Evolutionary conservation across 495 filamentous ascomycete genomes (phyloP).

Genomic region (Filosporella fistucella): DNA sequence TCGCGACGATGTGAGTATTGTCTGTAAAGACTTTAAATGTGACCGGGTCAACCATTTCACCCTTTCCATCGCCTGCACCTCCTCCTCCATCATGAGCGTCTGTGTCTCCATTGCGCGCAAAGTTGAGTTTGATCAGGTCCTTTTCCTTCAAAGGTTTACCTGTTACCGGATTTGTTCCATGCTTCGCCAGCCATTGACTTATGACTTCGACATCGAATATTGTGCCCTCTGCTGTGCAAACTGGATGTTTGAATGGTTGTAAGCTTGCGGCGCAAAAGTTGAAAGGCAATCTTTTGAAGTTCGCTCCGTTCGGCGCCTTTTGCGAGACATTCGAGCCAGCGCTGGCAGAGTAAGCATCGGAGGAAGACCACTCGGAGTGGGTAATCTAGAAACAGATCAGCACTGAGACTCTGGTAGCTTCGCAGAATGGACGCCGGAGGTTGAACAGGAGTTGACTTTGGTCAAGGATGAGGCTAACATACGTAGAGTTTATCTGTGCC

Average conservation of each 20-base stretch:
- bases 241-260: conserved; percentile 84
- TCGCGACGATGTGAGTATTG: conserved; percentile 92
- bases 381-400: conserved; percentile 57
- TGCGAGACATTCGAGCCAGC: conserved; percentile 65
- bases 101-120: conserved; percentile 82
- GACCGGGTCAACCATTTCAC: conserved; percentile 92
- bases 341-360: conserved; percentile 76
- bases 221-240: conserved; percentile 72
- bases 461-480: no score
- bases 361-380: conserved; percentile 92
- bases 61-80: conserved; percentile 32
- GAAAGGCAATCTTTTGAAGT: conserved; percentile 89
- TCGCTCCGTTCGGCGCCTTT: conserved; percentile 44
- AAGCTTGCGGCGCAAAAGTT: conserved; percentile 97
- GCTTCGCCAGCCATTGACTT: conserved; percentile 86
- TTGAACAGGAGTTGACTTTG: no score
- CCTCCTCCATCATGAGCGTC: conserved; percentile 34
- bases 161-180: conserved; percentile 84
- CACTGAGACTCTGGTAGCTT: background rate
- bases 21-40: conserved; percentile 97
- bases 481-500: conserved; percentile 74
- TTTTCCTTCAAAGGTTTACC: conserved; percentile 71
- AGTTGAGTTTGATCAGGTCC: conserved; percentile 87
- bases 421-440: conserved; percentile 17
- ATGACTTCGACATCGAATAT: conserved; percentile 89